These are phyloP conservation scores for Adansonia gregorii DNA, from an alignment of 441 rosid species.

Conservation along the genomic window DNA sequence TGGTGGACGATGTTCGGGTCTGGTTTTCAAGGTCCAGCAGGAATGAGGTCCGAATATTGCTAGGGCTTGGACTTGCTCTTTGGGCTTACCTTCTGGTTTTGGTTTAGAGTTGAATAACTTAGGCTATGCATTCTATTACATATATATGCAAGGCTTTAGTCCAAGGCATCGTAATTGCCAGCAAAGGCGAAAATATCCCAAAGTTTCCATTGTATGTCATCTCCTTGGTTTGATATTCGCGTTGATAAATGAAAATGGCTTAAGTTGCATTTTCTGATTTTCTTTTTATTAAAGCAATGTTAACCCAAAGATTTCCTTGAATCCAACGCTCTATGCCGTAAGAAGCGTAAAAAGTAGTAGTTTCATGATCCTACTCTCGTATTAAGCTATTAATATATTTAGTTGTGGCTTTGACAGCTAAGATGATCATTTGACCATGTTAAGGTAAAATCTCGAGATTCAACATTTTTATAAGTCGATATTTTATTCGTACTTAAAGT, in stretches of 20 bases:
- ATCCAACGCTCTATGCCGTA: neutral
- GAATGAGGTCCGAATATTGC: conserved; percentile 27
- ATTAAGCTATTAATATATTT: neutral
- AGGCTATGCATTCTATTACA: neutral
- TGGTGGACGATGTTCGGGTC: conserved; percentile 78
- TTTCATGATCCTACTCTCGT: neutral
- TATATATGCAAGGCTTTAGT: conserved; percentile 13
- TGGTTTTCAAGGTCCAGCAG: conserved; percentile 59
- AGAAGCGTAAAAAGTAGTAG: neutral
- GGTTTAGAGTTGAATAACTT: conserved; percentile 35
- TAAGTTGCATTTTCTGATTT: neutral
- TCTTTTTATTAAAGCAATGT: neutral
- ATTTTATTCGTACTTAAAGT: neutral
- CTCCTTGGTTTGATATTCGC: conserved; percentile 30
- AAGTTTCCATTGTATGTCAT: conserved; percentile 2
- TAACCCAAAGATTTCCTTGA: neutral
- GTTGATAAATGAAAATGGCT: conserved; percentile 28
- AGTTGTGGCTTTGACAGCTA: neutral
- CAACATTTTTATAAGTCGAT: neutral
- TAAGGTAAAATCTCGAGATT: neutral
- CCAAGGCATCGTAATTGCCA: conserved; percentile 20
- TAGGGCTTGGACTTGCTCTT: conserved; percentile 41
- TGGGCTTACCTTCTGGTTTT: conserved; percentile 41
- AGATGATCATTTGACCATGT: neutral
- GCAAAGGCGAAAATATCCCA: conserved; percentile 17